Conservation (phyloP, 208 protist genomes). For the Borovskyia barvae region DNA sequence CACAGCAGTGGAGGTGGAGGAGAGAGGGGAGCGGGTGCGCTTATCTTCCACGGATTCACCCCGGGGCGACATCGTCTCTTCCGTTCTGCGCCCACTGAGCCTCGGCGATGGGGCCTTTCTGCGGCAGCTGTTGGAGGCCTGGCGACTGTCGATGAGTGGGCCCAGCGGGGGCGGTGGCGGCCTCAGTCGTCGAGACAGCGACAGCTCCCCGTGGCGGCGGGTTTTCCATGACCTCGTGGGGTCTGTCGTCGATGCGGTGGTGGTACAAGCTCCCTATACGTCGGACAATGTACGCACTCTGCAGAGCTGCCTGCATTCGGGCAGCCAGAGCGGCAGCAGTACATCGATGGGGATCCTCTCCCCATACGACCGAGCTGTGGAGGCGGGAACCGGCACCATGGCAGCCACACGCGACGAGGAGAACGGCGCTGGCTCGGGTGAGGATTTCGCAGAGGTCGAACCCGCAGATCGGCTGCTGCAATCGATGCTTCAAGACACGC, state of each 20-base stretch:
- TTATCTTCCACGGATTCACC: slow-evolving; percentile 6
- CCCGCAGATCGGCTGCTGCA: slow-evolving; percentile 27
- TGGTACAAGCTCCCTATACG: slow-evolving; percentile 14
- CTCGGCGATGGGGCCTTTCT: slow-evolving; percentile 26
- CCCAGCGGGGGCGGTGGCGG: slow-evolving; percentile 6
- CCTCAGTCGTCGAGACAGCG: slow-evolving; percentile 11
- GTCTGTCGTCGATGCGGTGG: slow-evolving; percentile 16
- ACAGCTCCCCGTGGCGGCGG: slow-evolving; percentile 7
- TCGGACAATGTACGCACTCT: slow-evolving; percentile 8
- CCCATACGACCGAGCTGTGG: slow-evolving; percentile 22
- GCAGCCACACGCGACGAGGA: neutral
- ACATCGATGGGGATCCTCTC: slow-evolving; percentile 12
- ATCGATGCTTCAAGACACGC: slow-evolving; percentile 25
- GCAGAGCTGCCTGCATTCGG: slow-evolving; percentile 15
- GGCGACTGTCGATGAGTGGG: slow-evolving; percentile 10
- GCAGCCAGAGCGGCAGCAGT: slow-evolving; percentile 7
- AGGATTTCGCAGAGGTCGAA: slow-evolving; percentile 1
- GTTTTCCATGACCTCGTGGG: slow-evolving; percentile 16
- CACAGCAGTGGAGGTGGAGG: neutral
- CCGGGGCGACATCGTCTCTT: slow-evolving; percentile 18
- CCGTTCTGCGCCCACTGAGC: slow-evolving; percentile 24
- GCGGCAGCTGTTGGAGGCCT: slow-evolving; percentile 29
- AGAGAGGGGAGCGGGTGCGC: neutral
- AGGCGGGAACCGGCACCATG: slow-evolving; percentile 3
- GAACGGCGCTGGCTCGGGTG: neutral